Evolutionary conservation across 2,329 filamentous ascomycete genomes (phyloP), one percentile per base, ranked within the genome.

Genomic region (Talaromyces sp.): DNA sequence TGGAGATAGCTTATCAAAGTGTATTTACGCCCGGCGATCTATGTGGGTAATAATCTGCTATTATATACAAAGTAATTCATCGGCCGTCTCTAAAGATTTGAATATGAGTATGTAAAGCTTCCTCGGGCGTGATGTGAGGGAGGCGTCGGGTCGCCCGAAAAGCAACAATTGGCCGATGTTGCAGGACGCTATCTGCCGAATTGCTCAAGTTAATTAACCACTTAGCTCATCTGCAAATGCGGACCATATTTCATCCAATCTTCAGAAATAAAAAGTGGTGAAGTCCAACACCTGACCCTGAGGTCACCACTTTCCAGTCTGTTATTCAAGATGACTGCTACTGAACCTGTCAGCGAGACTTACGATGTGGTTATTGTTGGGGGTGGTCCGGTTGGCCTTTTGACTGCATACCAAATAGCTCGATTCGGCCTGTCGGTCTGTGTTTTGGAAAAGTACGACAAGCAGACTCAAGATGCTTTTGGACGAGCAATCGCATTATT

Each of bases 401-500:
- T 76, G 22, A 72, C 80, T 3, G 79, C 79, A 11, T 76, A 80
- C 22, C 78, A 82, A 74, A 76, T 83, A 67, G 73, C 79, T 5
- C 75, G 76, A 62, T 82, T 79, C 68, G 77, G 78, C n/a, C 79
- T 84, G 66, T 77, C 76, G 2, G 76, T 80, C 4, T 73, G 81
- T 52, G 79, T 84, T 41, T 70, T 84, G 47, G 79, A 81, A 65
- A 79, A 81, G 66, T 71, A 78, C 66, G 72, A 74, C 2, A 76
- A 72, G 14, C 76, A 60, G 14, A 60, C 78, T 58, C 66, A 71
- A 57, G 68, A 69, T 56, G 65, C 67, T 78, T 52, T 81, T 10
- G 92, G 94, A 77, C 59, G 72, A n/a, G 68, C 72, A 16, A 72
- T 83, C 2, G 74, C 78, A 2, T 67, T 84, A 3, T 82, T 83